Percentiles rank a stretch among this genome's conserved stretches.
Conservation (phyloP, 2,329 filamentous ascomycete genomes). For the Corynespora cassiicola region DNA sequence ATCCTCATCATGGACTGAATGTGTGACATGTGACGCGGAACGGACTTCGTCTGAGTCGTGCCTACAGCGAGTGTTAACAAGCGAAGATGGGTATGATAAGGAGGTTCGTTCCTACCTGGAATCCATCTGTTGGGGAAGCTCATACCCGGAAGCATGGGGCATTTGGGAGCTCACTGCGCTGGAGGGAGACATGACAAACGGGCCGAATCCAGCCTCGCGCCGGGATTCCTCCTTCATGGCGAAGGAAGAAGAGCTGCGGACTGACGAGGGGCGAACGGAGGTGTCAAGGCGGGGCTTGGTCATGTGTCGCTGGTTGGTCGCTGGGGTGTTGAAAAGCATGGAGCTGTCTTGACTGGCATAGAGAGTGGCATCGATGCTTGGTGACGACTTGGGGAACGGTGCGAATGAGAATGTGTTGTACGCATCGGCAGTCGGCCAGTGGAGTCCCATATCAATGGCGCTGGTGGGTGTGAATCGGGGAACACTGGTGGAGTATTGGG, state of each 20-base stretch:
- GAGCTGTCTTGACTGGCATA: conserved; percentile 25
- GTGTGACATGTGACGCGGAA: conserved; percentile 26
- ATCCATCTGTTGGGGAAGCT: conserved; percentile 25
- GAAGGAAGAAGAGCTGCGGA: conserved; percentile 37
- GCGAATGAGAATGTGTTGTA: conserved; percentile 33
- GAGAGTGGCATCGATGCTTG: conserved; percentile 18
- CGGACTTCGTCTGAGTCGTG: conserved; percentile 34
- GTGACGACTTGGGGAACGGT: conserved; percentile 8
- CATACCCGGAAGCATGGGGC: conserved; percentile 25
- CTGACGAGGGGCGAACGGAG: conserved; percentile 24
- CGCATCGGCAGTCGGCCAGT: conserved; percentile 32
- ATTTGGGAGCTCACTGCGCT: conserved; percentile 36
- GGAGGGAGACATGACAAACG: conserved; percentile 38
- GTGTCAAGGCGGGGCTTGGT: conserved; percentile 25
- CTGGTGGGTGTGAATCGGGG: conserved; percentile 28
- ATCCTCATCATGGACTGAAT: conserved; percentile 37
- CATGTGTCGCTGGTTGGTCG: conserved; percentile 27
- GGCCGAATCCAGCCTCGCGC: conserved; percentile 28
- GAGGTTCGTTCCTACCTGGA: conserved; percentile 23
- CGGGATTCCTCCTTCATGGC: conserved; percentile 25
- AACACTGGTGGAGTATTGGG: conserved; percentile 33
- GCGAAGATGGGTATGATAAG: background rate
- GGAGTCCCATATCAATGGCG: conserved; percentile 22
- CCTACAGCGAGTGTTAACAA: too few species aligned
- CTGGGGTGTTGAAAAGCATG: conserved; percentile 28